Evolutionary conservation across 768 basidiomycete genomes (phyloP).

Genomic region (Dacryopinax spathularia): DNA sequence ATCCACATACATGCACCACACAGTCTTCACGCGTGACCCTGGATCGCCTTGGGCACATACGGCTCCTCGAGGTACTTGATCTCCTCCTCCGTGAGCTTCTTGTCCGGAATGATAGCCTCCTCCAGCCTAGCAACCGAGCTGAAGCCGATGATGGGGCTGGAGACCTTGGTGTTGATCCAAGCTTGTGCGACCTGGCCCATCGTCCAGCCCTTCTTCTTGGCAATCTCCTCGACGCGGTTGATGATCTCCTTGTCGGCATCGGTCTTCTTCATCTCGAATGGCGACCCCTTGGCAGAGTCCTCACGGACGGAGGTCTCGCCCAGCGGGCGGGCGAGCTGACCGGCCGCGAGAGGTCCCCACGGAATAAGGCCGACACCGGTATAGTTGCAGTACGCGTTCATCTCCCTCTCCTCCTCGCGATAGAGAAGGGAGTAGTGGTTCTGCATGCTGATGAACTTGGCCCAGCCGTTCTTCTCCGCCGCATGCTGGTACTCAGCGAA

Average conservation of each 20-base stretch:
- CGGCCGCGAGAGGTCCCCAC: conserved; percentile 37
- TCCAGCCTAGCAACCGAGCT: background rate
- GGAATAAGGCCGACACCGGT: conserved; percentile 44
- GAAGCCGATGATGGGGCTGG: background rate
- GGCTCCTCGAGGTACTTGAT: conserved; percentile 41
- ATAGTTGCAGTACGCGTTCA: conserved; percentile 34
- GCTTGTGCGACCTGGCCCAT: conserved; percentile 36
- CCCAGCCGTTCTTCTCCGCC: conserved; percentile 31
- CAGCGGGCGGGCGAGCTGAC: conserved; percentile 33
- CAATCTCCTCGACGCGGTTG: conserved; percentile 39
- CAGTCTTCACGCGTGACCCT: conserved; percentile 31
- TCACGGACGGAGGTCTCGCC: conserved; percentile 29
- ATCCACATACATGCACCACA: too few relatives aligned
- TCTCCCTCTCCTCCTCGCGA: conserved; percentile 51
- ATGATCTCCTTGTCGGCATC: conserved; percentile 28
- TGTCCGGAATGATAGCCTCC: conserved; percentile 32
- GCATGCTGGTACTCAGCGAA: conserved; percentile 28
- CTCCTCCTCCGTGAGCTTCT: conserved; percentile 43
- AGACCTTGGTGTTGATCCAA: background rate
- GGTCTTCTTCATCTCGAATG: conserved; percentile 6
- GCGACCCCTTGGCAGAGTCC: conserved; percentile 17
- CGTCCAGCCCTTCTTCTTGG: conserved; percentile 35
- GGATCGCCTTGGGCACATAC: conserved; percentile 33
- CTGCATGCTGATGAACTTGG: conserved; percentile 55
- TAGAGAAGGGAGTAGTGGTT: conserved; percentile 50